A percentile compares a stretch with the other conserved stretches of the same genome.
These are phyloP conservation scores for Leptographium galeiforme DNA, from an alignment of 2,329 filamentous ascomycete genomes.

Conservation along the genomic window DNA sequence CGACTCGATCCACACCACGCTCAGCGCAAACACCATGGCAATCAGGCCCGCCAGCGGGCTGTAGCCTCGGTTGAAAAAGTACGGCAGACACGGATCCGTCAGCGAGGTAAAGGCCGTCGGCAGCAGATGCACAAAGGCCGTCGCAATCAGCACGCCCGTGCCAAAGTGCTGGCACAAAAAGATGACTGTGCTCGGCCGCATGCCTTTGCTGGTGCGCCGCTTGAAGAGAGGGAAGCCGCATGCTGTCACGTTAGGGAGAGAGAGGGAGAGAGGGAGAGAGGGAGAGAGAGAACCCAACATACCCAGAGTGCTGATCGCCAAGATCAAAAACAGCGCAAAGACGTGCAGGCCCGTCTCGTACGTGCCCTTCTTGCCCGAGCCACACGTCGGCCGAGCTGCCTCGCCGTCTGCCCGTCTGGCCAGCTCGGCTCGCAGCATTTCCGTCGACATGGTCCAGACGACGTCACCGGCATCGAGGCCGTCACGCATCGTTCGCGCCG, in stretches of 20 bases:
- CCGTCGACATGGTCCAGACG: conserved; percentile 37
- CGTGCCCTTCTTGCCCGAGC: conserved; percentile 34
- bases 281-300: neutral
- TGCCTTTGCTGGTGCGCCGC: conserved; percentile 41
- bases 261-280: neutral
- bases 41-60: conserved; percentile 68
- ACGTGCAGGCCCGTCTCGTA: conserved; percentile 59
- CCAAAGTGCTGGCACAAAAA: conserved; percentile 63
- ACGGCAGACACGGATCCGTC: conserved; percentile 58
- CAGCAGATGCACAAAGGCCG: conserved; percentile 67
- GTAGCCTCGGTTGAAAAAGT: conserved; percentile 69
- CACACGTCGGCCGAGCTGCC: conserved; percentile 33
- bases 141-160: conserved; percentile 75
- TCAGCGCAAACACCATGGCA: conserved; percentile 67
- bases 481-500: neutral
- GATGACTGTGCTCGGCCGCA: conserved; percentile 44
- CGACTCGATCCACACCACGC: conserved; percentile 78
- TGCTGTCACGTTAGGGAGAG: conserved; percentile 22
- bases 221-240: conserved; percentile 56
- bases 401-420: conserved; percentile 27
- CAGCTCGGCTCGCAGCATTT: conserved; percentile 38
- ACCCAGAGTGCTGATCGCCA: conserved; percentile 34
- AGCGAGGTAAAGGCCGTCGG: conserved; percentile 55
- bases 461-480: neutral
- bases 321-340: conserved; percentile 52